phyloP scores from a whole-genome alignment of 169 alveolate species.

The Babesia ovata region DNA sequence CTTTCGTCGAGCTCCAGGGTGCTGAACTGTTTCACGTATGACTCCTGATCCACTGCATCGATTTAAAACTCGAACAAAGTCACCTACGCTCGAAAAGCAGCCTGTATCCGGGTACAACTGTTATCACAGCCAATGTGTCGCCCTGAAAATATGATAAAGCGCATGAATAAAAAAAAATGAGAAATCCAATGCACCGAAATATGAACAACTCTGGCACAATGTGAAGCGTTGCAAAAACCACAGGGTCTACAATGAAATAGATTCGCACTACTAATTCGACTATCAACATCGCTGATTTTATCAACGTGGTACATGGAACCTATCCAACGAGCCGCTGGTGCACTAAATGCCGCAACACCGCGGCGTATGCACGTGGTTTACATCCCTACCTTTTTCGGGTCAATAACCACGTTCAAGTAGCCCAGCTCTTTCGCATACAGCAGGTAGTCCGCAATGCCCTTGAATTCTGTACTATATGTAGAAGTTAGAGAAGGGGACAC shows the following conservation, averaged over 20 bases:
- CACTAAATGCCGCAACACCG: not conserved
- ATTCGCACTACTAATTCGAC: too few relatives aligned
- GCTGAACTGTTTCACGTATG: conserved; percentile 37
- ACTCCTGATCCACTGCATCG: conserved; percentile 43
- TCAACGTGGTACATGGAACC: too few relatives aligned
- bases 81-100: conserved; percentile 47
- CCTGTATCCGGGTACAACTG: conserved; percentile 25
- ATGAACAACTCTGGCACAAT: too few relatives aligned
- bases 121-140: not conserved
- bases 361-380: not conserved
- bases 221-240: too few relatives aligned
- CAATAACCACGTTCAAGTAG: not conserved
- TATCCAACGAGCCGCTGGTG: too few relatives aligned
- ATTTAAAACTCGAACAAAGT: not conserved
- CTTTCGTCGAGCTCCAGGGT: conserved; percentile 38
- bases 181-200: too few relatives aligned
- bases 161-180: not conserved
- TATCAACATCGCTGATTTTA: too few relatives aligned
- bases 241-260: too few relatives aligned
- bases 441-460: conserved; percentile 54
- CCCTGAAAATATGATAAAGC: not conserved
- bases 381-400: conserved; percentile 24
- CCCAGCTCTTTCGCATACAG: conserved; percentile 64
- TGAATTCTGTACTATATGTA: conserved; percentile 39
- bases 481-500: not conserved